phyloP scores from a whole-genome alignment of 2,329 filamentous ascomycete genomes.

The Ilyonectria sp. region DNA sequence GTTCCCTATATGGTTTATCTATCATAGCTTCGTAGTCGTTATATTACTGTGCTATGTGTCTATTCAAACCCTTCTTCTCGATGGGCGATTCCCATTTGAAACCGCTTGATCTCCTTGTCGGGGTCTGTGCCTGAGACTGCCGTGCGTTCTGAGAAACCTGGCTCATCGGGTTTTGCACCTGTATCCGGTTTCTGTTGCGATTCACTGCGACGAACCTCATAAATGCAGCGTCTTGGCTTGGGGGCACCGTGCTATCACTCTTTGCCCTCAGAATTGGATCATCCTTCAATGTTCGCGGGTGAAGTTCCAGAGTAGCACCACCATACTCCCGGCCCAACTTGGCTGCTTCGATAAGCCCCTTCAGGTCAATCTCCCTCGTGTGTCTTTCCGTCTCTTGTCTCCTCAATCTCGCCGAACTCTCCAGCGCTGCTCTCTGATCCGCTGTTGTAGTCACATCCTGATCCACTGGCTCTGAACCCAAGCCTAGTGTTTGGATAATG shows the following conservation, averaged over 20 bases:
- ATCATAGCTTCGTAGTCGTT: conserved; percentile 46
- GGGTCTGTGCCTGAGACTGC: conserved; percentile 13
- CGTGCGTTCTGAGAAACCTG: conserved; percentile 4
- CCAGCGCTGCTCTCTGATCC: conserved; percentile 44
- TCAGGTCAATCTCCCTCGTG: conserved; percentile 50
- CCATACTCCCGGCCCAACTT: conserved; percentile 44
- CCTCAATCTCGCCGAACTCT: conserved; percentile 36
- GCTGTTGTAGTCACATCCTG: conserved; percentile 43
- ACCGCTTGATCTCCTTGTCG: conserved; percentile 32
- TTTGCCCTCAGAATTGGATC: conserved; percentile 55
- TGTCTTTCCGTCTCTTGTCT: conserved; percentile 36
- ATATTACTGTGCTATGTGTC: conserved; percentile 28
- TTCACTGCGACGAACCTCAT: conserved; percentile 48
- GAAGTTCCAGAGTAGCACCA: conserved; percentile 56
- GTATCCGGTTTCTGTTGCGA: conserved; percentile 5
- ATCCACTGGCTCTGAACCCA: conserved; percentile 29
- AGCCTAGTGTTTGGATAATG: conserved; percentile 41
- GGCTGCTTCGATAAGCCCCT: conserved; percentile 51
- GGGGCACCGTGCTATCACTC: conserved; percentile 52
- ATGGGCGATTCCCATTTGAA: conserved; percentile 43
- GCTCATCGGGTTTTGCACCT: conserved; percentile 21
- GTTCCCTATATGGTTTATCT: conserved; percentile 26
- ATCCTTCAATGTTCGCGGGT: conserved; percentile 57
- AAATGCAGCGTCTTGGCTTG: conserved; percentile 57
- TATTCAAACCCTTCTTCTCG: conserved; percentile 21